Conservation (phyloP, 2,329 filamentous ascomycete species). For the Colletotrichum agaves region DNA sequence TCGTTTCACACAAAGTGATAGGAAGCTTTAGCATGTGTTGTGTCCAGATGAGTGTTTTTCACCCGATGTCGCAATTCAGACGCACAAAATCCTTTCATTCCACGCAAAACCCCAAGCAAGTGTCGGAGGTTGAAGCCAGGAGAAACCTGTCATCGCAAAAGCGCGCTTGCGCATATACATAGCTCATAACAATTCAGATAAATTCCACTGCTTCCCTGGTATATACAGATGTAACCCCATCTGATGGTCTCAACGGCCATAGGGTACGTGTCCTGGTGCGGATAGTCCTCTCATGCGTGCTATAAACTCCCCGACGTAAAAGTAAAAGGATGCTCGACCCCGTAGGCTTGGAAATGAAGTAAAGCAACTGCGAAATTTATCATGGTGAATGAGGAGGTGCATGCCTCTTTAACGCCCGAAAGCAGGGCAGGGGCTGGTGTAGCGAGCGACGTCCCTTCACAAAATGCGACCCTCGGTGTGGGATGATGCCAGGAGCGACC, state of each 20-base stretch:
- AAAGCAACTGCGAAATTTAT: constrained; percentile 21
- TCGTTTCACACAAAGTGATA: no score
- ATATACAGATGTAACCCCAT: constrained; percentile 27
- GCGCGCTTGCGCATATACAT: background rate
- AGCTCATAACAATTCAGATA: constrained; percentile 16
- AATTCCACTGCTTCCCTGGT: constrained; percentile 31
- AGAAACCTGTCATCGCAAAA: background rate
- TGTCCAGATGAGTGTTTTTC: no score
- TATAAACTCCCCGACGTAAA: constrained; percentile 18
- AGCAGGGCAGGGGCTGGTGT: constrained; percentile 5
- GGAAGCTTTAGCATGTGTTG: no score
- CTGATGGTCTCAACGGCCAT: constrained; percentile 4
- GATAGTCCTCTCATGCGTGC: constrained; percentile 2
- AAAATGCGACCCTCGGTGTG: constrained; percentile 7
- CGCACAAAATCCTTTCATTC: background rate
- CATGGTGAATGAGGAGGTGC: constrained; percentile 6
- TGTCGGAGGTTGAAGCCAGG: background rate
- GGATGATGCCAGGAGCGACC: background rate
- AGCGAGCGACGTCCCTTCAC: constrained; percentile 26
- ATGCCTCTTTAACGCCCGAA: constrained; percentile 19
- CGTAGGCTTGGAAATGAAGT: constrained; percentile 20
- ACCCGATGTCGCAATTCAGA: background rate
- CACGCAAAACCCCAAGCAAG: background rate
- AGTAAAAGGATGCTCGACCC: constrained; percentile 19
- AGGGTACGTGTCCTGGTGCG: background rate